Conservation (phyloP, 1,139 yeast genomes). For the Yamadazyma mexicana region DNA sequence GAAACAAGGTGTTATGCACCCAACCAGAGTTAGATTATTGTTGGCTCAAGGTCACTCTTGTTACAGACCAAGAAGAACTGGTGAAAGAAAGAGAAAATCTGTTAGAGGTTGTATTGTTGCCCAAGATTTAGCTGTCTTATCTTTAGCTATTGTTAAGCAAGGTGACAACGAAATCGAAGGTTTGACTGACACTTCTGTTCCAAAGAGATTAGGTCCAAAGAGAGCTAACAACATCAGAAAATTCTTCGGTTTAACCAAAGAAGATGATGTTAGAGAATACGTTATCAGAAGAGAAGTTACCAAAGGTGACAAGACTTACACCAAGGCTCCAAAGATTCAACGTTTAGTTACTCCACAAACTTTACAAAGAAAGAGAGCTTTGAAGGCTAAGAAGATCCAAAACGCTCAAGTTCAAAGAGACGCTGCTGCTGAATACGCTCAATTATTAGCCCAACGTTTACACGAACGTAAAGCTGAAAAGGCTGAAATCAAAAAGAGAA, state of each 20-base stretch:
- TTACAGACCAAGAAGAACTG: slow-evolving; percentile 99
- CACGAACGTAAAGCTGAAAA: slow-evolving; percentile 97
- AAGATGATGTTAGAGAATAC: slow-evolving; percentile 91
- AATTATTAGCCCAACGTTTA: slow-evolving; percentile 96
- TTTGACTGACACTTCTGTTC: slow-evolving; percentile 89
- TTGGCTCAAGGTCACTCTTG: slow-evolving; percentile 94
- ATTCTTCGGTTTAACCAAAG: slow-evolving; percentile 98
- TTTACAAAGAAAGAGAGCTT: slow-evolving; percentile 98
- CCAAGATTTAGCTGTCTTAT: slow-evolving; percentile 93
- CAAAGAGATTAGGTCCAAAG: slow-evolving; percentile 99
- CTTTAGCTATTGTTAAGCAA: slow-evolving; percentile 93
- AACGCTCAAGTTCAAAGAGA: slow-evolving; percentile 99
- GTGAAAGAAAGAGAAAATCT: slow-evolving; percentile 99
- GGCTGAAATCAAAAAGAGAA: slow-evolving; percentile 98
- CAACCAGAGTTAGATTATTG: slow-evolving; percentile 98
- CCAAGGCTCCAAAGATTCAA: slow-evolving; percentile 99
- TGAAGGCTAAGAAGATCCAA: slow-evolving; percentile 89
- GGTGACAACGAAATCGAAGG: slow-evolving; percentile 97
- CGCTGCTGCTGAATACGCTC: slow-evolving; percentile 99
- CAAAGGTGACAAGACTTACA: slow-evolving; percentile 98
- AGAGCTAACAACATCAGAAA: slow-evolving; percentile 99
- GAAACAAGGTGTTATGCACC: slow-evolving; percentile 99
- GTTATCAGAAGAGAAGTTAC: slow-evolving; percentile 98
- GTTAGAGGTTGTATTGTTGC: slow-evolving; percentile 99
- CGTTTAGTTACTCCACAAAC: slow-evolving; percentile 99